Evolutionary conservation across 331 rosid genomes (phyloP).

Genomic region (Quercus tomentella): DNA sequence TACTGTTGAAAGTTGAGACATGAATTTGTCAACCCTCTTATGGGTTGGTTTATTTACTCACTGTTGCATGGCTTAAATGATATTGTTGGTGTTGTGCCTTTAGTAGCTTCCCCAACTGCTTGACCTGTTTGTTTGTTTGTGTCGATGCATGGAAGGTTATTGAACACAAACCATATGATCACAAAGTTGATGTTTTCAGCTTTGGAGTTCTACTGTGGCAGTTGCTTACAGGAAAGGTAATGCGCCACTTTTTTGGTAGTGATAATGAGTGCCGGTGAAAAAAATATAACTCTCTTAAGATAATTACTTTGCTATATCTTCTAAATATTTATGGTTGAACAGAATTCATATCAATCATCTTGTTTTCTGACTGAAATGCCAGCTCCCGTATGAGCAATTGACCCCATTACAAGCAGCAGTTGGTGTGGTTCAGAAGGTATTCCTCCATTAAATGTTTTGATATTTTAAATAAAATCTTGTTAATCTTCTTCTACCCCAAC

Average conservation of each 20-base stretch:
- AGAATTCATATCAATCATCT: slow-evolving; percentile 23
- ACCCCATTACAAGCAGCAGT: slow-evolving; percentile 92
- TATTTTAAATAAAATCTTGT: neutral
- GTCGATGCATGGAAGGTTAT: slow-evolving; percentile 63
- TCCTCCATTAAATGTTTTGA: neutral
- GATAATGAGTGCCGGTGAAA: slow-evolving; percentile 28
- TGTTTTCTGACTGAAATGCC: slow-evolving; percentile 39
- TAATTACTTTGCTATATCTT: neutral
- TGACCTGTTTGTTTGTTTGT: slow-evolving; percentile 13
- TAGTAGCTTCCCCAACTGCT: neutral
- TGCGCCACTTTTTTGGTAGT: neutral
- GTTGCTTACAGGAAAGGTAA: slow-evolving; percentile 83
- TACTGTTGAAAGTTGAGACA: neutral
- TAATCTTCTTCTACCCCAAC: neutral
- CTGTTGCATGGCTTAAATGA: neutral
- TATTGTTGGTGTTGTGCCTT: neutral
- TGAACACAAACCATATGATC: slow-evolving; percentile 71
- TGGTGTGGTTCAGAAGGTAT: slow-evolving; percentile 84
- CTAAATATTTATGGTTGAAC: slow-evolving; percentile 18
- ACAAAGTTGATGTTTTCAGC: slow-evolving; percentile 77
- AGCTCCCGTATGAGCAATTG: slow-evolving; percentile 75
- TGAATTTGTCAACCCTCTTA: neutral
- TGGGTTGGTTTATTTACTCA: slow-evolving; percentile 9
- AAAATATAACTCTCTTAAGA: neutral
- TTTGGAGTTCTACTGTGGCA: slow-evolving; percentile 78